These are phyloP conservation scores for Cucurbita ficifolia DNA, from an alignment of 306 rosid genomes.

Conservation along the genomic window DNA sequence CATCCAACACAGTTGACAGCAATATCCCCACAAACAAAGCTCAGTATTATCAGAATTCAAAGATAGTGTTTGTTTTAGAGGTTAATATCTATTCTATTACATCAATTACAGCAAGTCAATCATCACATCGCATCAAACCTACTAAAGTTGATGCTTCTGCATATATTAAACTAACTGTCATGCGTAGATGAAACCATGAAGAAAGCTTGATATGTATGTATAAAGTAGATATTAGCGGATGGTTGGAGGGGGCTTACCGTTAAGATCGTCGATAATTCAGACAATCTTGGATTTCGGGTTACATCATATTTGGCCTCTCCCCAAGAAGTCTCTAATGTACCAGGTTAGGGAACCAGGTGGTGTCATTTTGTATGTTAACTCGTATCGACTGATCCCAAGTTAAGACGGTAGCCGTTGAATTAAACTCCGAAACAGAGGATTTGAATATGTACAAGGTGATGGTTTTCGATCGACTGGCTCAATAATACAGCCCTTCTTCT, in stretches of 20 bases:
- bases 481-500: conserved; percentile 9
- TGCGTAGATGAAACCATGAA: neutral
- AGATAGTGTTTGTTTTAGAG: neutral
- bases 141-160: neutral
- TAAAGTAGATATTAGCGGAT: neutral
- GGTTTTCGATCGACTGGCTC: neutral
- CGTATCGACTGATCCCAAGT: neutral
- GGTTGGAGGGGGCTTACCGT: neutral
- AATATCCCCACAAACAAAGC: neutral
- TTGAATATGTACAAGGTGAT: neutral
- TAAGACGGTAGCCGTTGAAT: neutral
- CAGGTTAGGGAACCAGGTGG: neutral
- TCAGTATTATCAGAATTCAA: neutral
- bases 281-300: neutral
- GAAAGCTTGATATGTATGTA: neutral
- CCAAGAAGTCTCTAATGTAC: neutral
- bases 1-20: neutral
- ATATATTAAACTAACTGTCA: neutral
- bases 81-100: neutral
- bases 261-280: neutral
- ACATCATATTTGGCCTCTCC: neutral
- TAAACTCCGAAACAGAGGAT: neutral
- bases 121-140: neutral
- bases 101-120: neutral
- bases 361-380: neutral